Percentiles rank a stretch among this genome's conserved stretches.
phyloP scores from a whole-genome alignment of 1,284 basidiomycete species.

The Abortiporus biennis region DNA sequence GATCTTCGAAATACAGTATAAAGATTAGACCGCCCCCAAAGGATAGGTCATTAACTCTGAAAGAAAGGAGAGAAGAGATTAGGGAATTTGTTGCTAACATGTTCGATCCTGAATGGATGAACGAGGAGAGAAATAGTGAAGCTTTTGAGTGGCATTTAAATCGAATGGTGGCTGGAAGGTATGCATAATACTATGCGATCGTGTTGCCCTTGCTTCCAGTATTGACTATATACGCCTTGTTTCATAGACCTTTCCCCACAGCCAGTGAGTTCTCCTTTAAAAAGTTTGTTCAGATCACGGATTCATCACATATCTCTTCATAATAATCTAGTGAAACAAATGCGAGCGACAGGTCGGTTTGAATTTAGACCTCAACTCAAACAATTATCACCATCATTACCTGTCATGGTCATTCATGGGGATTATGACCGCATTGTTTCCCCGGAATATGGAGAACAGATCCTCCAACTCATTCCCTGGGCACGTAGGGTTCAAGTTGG shows the following conservation, averaged over 20 bases:
- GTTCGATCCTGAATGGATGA: slow-evolving; percentile 1
- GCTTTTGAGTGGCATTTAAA: not conserved
- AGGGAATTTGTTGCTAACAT: not conserved
- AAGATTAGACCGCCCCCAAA: too few species aligned
- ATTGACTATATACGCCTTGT: not conserved
- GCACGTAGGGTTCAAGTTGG: slow-evolving; percentile 1
- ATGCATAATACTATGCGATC: not conserved
- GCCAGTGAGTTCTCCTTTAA: not conserved
- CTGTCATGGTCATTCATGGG: slow-evolving; percentile 2
- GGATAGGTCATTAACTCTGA: too few species aligned
- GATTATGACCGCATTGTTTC: not conserved
- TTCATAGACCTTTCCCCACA: not conserved
- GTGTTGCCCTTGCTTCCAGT: not conserved
- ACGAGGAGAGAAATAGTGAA: not conserved
- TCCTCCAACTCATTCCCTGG: not conserved
- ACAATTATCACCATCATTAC: not conserved
- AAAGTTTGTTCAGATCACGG: too few species aligned
- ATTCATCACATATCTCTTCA: too few species aligned
- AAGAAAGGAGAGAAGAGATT: not conserved
- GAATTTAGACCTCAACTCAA: not conserved
- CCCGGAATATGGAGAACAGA: not conserved
- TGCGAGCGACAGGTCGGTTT: not conserved
- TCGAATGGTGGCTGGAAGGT: slow-evolving; percentile 1
- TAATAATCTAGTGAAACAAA: not conserved
- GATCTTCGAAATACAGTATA: too few species aligned